A percentile compares a stretch with the other conserved stretches of the same genome.
phyloP scores from a whole-genome alignment of 2,329 filamentous ascomycete species.

The Pezicula rhizophila region DNA sequence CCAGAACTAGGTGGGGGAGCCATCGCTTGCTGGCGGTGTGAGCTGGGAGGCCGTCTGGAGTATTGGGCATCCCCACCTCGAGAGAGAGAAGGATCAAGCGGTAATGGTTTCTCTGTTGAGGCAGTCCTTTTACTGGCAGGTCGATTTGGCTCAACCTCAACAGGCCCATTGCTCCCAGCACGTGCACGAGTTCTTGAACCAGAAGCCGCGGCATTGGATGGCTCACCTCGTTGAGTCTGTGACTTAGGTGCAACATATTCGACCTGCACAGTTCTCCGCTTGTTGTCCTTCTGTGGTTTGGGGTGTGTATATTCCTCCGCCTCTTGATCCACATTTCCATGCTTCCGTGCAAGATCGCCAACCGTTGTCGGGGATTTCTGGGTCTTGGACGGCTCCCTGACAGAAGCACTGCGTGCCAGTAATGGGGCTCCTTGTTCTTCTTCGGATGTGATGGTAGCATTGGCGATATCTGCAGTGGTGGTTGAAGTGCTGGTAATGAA shows the following conservation, averaged over 20 bases:
- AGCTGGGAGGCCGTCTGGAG: slow-evolving; percentile 26
- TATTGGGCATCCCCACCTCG: slow-evolving; percentile 42
- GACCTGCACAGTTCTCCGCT: slow-evolving; percentile 90
- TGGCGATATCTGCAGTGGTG: slow-evolving; percentile 76
- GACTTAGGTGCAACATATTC: slow-evolving; percentile 93
- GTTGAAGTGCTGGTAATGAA: slow-evolving; percentile 97
- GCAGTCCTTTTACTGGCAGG: slow-evolving; percentile 27
- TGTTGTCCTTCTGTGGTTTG: slow-evolving; percentile 70
- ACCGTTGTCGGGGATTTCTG: slow-evolving; percentile 47
- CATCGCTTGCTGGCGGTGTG: slow-evolving; percentile 32
- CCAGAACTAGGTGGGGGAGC: slow-evolving; percentile 39
- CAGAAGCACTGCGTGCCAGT: slow-evolving; percentile 82
- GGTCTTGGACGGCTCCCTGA: slow-evolving; percentile 76
- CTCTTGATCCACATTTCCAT: slow-evolving; percentile 66
- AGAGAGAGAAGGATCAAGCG: slow-evolving; percentile 47
- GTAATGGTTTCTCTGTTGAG: slow-evolving; percentile 51
- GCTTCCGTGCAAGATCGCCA: slow-evolving; percentile 65
- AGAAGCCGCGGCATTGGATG: slow-evolving; percentile 24
- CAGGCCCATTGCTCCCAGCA: slow-evolving; percentile 48
- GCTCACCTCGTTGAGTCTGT: slow-evolving; percentile 64
- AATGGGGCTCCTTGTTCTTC: slow-evolving; percentile 51
- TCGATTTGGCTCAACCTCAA: slow-evolving; percentile 29
- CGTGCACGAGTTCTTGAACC: slow-evolving; percentile 46
- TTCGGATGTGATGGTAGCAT: slow-evolving; percentile 60
- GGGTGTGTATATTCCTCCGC: slow-evolving; percentile 52